Evolutionary conservation across 1,139 yeast species (phyloP), one percentile per base, ranked within the genome.

Genomic region (Geotrichum cucujoidarum): DNA sequence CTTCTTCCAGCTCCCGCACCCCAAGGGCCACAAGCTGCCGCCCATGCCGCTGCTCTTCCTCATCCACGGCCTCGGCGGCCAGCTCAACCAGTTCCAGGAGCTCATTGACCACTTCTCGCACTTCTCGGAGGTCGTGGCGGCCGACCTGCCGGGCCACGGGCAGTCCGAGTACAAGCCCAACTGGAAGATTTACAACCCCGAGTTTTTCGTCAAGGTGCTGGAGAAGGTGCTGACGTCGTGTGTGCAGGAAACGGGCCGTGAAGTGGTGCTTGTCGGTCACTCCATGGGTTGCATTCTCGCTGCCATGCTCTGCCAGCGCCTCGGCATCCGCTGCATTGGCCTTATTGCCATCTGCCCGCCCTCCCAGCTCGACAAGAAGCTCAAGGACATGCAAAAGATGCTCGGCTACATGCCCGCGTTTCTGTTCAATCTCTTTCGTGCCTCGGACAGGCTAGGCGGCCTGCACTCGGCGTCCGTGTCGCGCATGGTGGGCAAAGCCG

Each of bases 111-210:
- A 80, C 49, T 73, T 84, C 50, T 72, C 86, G 25, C 84, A 81
- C 58, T 80, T 84, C 60, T 74, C 80, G 58, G 84, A 81, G 54
- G 72, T 83, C 2, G 60, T 80, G 48, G 73, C 86, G 1, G 58
- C 84, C 18, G 94, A 84, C 59, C 69, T 84, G 47, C 94, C 94
- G 0, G 94, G 94, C 0, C 82, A 82, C 64, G 94, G 94, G 16
- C 57, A 60, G 27, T 68, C 80, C 68, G 55, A 60, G 1, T 70
- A 48, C 11, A 47, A 53, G 22, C 22, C 53, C 13, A 54, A 54
- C 14, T 58, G 61, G 60, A 60, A 59, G 2, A 79, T 75, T 53
- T 80, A 75, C 57, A 56, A 63, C 17, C 74, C 80, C 2, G 78
- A 74, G 14, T 67, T 68, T 44, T 68, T 83, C 16, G 78, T 74